These are phyloP conservation scores for Kurtzmaniella fragi DNA, from an alignment of 805 yeast species.

Conservation along the genomic window DNA sequence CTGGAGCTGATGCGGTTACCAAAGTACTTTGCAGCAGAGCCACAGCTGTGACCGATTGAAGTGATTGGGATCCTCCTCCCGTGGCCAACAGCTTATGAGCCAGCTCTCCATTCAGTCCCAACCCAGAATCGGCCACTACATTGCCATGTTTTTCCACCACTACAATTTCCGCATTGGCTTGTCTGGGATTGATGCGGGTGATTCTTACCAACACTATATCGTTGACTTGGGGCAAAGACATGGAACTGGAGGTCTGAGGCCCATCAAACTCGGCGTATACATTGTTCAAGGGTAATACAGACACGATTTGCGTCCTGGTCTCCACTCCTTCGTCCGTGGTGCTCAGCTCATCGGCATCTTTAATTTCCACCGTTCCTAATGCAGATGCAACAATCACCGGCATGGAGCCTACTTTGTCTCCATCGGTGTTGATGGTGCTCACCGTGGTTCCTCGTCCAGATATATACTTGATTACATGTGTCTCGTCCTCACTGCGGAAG, in stretches of 20 bases:
- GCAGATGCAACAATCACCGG: conserved; percentile 53
- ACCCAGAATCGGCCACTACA: conserved; percentile 56
- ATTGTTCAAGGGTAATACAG: conserved; percentile 24
- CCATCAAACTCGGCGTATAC: conserved; percentile 19
- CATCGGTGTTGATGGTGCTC: conserved; percentile 37
- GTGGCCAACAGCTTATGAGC: conserved; percentile 35
- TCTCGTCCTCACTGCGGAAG: conserved; percentile 24
- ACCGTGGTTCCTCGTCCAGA: conserved; percentile 65
- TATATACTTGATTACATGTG: conserved; percentile 37
- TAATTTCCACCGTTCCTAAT: conserved; percentile 50
- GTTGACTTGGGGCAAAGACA: conserved; percentile 72
- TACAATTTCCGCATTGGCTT: conserved; percentile 74
- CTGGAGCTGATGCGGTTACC: conserved; percentile 43
- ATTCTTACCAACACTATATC: conserved; percentile 79
- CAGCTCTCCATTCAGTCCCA: conserved; percentile 50
- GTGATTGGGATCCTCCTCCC: conserved; percentile 52
- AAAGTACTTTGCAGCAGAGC: conserved; percentile 38
- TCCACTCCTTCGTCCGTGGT: conserved; percentile 7
- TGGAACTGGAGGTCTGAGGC: conserved; percentile 19
- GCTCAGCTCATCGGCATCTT: conserved; percentile 11
- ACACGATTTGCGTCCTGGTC: conserved; percentile 20
- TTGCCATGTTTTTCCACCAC: conserved; percentile 59
- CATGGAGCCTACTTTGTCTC: conserved; percentile 18
- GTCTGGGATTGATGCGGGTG: conserved; percentile 57
- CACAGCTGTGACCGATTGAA: conserved; percentile 27